Evolutionary conservation across 257 asterid genomes (phyloP).

Genomic region (Ilex asprella): DNA sequence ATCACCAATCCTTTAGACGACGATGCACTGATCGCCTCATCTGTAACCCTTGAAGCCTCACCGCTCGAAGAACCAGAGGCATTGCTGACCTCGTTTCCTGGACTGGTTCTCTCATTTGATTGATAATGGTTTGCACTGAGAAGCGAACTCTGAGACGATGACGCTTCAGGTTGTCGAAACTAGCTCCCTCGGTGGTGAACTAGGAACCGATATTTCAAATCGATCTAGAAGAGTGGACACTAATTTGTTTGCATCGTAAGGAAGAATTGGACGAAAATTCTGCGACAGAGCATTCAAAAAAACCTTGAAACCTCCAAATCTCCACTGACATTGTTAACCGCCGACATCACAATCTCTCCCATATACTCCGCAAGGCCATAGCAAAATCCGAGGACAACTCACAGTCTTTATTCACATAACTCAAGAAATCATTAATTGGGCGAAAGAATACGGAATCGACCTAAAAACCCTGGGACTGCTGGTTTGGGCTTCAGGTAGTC

Average conservation of each 20-base stretch:
- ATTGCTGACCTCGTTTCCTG: constrained; percentile 26
- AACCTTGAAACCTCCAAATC: constrained; percentile 40
- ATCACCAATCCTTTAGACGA: no score
- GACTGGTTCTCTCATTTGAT: constrained; percentile 21
- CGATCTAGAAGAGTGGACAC: constrained; percentile 57
- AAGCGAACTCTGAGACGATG: constrained; percentile 52
- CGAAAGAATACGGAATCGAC: constrained; percentile 64
- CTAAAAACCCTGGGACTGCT: constrained; percentile 59
- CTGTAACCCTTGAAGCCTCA: constrained; percentile 31
- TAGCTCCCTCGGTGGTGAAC: constrained; percentile 41
- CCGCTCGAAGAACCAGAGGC: constrained; percentile 34
- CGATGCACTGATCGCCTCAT: no score
- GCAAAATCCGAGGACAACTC: constrained; percentile 56
- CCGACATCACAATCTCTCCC: constrained; percentile 59
- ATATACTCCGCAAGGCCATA: constrained; percentile 64
- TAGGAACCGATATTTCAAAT: constrained; percentile 42
- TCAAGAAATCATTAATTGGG: constrained; percentile 41
- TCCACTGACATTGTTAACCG: constrained; percentile 29
- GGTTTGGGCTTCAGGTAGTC: constrained; percentile 66
- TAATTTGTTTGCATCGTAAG: constrained; percentile 65
- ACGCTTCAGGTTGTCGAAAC: constrained; percentile 30
- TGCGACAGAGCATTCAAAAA: constrained; percentile 55
- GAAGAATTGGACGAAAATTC: constrained; percentile 67
- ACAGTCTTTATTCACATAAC: constrained; percentile 50
- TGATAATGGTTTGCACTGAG: constrained; percentile 40